phyloP scores from a whole-genome alignment of 371 early-diverging fungal genomes.

The Parasitella parasitica region DNA sequence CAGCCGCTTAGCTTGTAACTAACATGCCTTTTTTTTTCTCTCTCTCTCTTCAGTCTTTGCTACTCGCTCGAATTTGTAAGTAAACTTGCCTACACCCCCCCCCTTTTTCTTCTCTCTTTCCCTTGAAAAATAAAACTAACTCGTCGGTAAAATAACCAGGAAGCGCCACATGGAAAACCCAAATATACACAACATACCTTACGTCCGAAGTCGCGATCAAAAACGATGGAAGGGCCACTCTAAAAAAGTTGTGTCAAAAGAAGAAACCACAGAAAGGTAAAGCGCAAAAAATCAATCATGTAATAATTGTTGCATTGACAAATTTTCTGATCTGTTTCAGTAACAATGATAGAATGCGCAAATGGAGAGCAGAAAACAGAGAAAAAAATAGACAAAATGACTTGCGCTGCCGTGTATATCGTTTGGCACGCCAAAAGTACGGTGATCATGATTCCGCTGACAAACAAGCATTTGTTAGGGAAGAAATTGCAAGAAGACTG shows the following conservation, averaged over 20 bases:
- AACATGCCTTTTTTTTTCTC: not conserved
- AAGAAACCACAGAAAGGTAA: conserved; percentile 54
- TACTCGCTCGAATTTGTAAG: conserved; percentile 50
- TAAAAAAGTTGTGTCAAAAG: conserved; percentile 52
- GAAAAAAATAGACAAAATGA: conserved; percentile 70
- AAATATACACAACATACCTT: conserved; percentile 49
- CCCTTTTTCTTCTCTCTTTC: not conserved
- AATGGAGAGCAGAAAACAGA: conserved; percentile 64
- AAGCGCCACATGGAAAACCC: conserved; percentile 42
- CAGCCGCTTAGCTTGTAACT: not conserved
- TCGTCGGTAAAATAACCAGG: not conserved
- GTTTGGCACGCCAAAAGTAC: conserved; percentile 63
- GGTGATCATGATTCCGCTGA: conserved; percentile 58
- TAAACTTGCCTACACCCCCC: not conserved
- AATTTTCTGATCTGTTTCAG: conserved; percentile 21
- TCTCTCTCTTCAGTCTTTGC: conserved; percentile 41
- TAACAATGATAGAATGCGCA: conserved; percentile 52
- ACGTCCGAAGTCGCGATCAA: conserved; percentile 54
- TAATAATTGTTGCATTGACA: conserved; percentile 10
- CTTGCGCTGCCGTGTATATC: conserved; percentile 69
- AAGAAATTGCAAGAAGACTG: conserved; percentile 56
- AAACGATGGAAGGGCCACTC: conserved; percentile 60
- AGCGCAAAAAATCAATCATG: conserved; percentile 22
- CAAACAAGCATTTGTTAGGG: conserved; percentile 62
- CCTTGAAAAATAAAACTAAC: no score